Percentiles rank a stretch among this genome's conserved stretches.
These are phyloP conservation scores for Tetrahymena borealis DNA, from an alignment of 73 alveolate genomes.

Conservation along the genomic window DNA sequence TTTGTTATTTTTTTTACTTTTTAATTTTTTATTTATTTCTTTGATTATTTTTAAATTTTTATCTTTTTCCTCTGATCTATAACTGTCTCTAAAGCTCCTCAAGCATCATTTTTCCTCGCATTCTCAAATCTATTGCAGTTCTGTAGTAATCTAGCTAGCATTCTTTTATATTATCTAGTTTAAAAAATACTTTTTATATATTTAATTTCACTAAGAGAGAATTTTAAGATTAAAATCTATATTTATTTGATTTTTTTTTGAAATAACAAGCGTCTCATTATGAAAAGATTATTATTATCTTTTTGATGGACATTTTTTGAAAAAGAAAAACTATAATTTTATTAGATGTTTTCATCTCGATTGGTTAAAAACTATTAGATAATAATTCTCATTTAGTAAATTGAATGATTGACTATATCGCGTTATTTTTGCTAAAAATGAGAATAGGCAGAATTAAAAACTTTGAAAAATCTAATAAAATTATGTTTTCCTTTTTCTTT, in stretches of 20 bases:
- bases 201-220: neutral
- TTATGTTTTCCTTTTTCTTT: neutral
- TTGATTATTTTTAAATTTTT: neutral
- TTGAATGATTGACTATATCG: neutral
- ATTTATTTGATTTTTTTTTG: neutral
- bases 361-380: neutral
- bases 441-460: neutral
- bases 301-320: neutral
- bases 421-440: neutral
- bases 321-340: neutral
- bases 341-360: neutral
- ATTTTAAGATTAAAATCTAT: neutral
- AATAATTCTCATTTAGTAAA: neutral
- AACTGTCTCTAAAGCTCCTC: neutral
- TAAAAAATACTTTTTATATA: neutral
- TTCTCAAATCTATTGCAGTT: neutral
- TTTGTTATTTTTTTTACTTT: neutral
- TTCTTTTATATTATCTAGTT: neutral
- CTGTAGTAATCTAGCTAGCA: neutral
- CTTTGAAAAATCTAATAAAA: neutral
- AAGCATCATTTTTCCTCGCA: neutral
- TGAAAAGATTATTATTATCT: neutral
- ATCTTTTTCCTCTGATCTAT: neutral
- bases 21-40: neutral
- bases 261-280: neutral